Evolutionary conservation across 106 monocot species (phyloP), one percentile per base, ranked within the genome.

Genomic region (Dendrobium huoshanense): DNA sequence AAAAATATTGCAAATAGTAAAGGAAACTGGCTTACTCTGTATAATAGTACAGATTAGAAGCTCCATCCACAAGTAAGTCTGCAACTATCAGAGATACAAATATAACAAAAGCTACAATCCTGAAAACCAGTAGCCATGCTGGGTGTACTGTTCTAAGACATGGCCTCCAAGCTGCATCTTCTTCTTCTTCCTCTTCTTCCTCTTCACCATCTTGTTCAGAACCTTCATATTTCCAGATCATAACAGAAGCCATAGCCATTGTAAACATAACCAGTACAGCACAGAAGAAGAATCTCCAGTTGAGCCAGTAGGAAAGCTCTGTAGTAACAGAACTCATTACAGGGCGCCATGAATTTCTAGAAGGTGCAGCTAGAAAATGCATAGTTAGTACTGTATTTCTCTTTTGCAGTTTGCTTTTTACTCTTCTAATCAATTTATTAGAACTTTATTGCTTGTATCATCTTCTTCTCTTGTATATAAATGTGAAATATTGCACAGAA

Each of bases 81-180:
- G 73, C 51, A 43, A 85, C 48, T 15, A 94, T 87, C 79, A 90
- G 87, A 58, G 75, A 79, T 33, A 82, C 59, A 27, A 91, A 89
- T 15, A 89, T n/a, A 55, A 84, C 51, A 65, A 91, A 94, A 29
- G 94, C 84, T 13, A 67, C 4, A 41, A 86, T 51, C 37, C 94
- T 84, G 65, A 83, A 94, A 48, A 73, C 77, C 72, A 94, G 82
- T 80, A 94, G 78, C 94, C 94, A 94, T 64, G 77, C 84, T 80
- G 91, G 94, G 78, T 94, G 91, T 4, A 94, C 74, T 9, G 79
- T 73, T 77, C 84, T 89, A 19, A 94, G 87, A 79, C 91, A 94
- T 72, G 94, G 94, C 73, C 70, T 91, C 94, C 94, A 94, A n/a
- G 83, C 76, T 55, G 91, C 91, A 41, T 37, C 67, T 19, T 45